phyloP scores from a whole-genome alignment of 2,329 filamentous ascomycete species.

The Boeremia lycopersici region DNA sequence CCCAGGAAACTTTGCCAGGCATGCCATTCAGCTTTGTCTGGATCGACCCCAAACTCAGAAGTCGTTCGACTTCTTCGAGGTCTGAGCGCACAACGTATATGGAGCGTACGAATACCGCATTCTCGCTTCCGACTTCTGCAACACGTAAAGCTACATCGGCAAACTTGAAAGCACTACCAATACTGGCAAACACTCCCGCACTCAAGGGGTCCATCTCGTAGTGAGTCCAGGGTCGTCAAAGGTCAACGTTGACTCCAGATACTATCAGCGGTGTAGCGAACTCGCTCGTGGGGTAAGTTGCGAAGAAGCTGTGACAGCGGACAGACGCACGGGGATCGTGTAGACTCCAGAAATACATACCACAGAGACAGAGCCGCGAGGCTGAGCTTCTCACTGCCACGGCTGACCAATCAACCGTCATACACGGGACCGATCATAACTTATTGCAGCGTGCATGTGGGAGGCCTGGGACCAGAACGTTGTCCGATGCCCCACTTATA shows the following conservation, averaged over 20 bases:
- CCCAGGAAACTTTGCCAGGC: constrained; percentile 29
- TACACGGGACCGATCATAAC: neutral
- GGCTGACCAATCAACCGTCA: neutral
- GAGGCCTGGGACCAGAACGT: neutral
- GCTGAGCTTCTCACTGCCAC: neutral
- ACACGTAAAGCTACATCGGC: constrained; percentile 30
- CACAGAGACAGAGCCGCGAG: neutral
- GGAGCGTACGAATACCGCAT: constrained; percentile 32
- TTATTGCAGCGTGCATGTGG: neutral
- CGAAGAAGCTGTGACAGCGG: neutral
- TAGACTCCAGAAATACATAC: neutral
- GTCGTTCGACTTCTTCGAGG: constrained; percentile 28
- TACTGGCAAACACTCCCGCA: constrained; percentile 22
- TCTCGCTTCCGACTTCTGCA: constrained; percentile 31
- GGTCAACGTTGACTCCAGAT: neutral
- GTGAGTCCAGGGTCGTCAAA: neutral
- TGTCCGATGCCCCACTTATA: neutral
- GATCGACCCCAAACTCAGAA: constrained; percentile 20
- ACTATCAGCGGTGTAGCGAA: neutral
- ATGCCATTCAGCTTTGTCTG: constrained; percentile 17
- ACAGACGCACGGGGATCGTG: neutral
- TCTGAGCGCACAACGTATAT: constrained; percentile 33
- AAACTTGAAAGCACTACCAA: constrained; percentile 32
- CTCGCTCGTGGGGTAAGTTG: neutral
- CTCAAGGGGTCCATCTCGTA: constrained; percentile 23